phyloP scores from a whole-genome alignment of 2,329 filamentous ascomycete species.

The Acephala macrosclerotiorum region DNA sequence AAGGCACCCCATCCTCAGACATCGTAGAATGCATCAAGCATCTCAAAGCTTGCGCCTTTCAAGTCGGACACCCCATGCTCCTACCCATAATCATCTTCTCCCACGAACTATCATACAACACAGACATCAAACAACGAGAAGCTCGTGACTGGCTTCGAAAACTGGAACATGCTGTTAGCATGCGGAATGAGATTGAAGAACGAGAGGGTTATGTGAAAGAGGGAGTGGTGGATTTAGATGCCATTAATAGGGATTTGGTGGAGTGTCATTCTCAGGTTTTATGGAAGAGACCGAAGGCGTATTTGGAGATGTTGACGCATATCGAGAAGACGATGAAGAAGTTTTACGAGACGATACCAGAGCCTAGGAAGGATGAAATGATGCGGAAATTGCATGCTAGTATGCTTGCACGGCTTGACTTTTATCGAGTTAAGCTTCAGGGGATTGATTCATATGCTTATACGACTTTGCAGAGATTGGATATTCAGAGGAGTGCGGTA shows the following conservation, averaged over 20 bases:
- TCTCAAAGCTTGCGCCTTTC: conserved; percentile 57
- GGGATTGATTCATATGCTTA: conserved; percentile 69
- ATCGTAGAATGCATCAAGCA: conserved; percentile 59
- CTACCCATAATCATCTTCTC: conserved; percentile 66
- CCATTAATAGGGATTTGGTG: conserved; percentile 67
- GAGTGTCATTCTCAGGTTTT: conserved; percentile 70
- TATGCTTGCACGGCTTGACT: conserved; percentile 62
- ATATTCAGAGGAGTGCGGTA: conserved; percentile 68
- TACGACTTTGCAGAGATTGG: conserved; percentile 65
- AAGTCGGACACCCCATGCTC: conserved; percentile 66
- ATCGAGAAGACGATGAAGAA: conserved; percentile 51
- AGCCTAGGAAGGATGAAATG: conserved; percentile 34
- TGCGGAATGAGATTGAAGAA: conserved; percentile 54
- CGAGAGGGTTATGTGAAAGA: conserved; percentile 58
- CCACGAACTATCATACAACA: conserved; percentile 62
- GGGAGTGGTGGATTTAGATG: conserved; percentile 63
- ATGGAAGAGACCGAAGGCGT: conserved; percentile 70
- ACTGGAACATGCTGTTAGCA: conserved; percentile 68
- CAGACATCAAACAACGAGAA: conserved; percentile 68
- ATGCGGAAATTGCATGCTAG: conserved; percentile 58
- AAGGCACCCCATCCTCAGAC: conserved; percentile 66
- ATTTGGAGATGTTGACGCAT: conserved; percentile 59
- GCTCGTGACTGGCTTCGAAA: conserved; percentile 67
- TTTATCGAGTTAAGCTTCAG: conserved; percentile 67
- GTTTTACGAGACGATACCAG: conserved; percentile 30